Percentiles rank a stretch among this genome's conserved stretches.
phyloP scores from a whole-genome alignment of 306 rosid genomes.

The Lathyrus tuberosus region DNA sequence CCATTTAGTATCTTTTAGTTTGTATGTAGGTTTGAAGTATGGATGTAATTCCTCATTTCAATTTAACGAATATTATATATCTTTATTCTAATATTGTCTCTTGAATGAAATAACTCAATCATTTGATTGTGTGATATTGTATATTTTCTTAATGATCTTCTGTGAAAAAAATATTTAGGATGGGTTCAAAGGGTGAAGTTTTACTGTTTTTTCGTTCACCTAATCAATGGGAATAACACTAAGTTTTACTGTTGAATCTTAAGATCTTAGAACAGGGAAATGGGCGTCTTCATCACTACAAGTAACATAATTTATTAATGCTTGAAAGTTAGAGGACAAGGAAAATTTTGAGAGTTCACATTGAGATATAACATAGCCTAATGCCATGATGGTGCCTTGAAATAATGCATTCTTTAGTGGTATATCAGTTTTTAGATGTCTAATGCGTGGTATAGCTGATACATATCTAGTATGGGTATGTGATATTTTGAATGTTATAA shows the following conservation, averaged over 20 bases:
- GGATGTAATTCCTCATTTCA: slow-evolving; percentile 6
- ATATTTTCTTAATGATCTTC: slow-evolving; percentile 8
- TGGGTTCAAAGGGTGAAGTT: neutral
- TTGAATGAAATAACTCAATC: slow-evolving; percentile 5
- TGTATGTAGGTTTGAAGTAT: neutral
- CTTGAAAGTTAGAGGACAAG: slow-evolving; percentile 8
- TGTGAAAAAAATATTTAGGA: neutral
- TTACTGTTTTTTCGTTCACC: neutral
- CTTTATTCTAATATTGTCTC: neutral
- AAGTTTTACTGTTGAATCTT: neutral
- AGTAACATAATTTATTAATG: neutral
- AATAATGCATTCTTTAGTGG: slow-evolving; percentile 14
- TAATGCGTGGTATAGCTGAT: slow-evolving; percentile 9
- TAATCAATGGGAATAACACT: neutral
- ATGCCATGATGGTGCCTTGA: slow-evolving; percentile 6
- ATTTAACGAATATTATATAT: slow-evolving; percentile 1
- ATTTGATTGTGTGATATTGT: neutral
- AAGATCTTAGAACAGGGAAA: slow-evolving; percentile 2
- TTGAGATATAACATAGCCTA: slow-evolving; percentile 23
- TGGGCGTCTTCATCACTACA: neutral
- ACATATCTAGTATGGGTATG: neutral
- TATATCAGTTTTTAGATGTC: neutral
- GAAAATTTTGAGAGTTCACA: neutral
- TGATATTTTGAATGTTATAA: slow-evolving; percentile 9
- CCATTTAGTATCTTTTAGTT: slow-evolving; percentile 14